Percentiles rank a stretch among this genome's conserved stretches.
phyloP scores from a whole-genome alignment of 177 flowering plant genomes.

The Vitis hybrid region DNA sequence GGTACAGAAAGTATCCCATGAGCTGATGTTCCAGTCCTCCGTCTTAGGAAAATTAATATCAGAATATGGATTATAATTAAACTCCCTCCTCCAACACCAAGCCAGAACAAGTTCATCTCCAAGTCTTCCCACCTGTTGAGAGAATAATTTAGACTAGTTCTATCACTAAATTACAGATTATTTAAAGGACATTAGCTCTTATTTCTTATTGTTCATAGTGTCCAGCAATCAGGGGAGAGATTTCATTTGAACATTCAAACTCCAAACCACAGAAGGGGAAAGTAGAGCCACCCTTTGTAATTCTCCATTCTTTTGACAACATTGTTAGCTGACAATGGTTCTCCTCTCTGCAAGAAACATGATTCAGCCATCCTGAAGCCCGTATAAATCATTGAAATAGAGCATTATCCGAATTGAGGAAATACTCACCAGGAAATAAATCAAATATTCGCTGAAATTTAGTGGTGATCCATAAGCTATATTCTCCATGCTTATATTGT shows the following conservation, averaged over 20 bases:
- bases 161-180: neutral
- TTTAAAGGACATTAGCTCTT: neutral
- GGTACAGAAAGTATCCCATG: conserved; percentile 47
- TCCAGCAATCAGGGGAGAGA: no score
- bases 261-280: neutral
- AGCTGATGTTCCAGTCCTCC: conserved; percentile 45
- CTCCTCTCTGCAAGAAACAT: conserved; percentile 46
- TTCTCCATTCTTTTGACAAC: conserved; percentile 36
- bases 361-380: neutral
- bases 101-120: conserved; percentile 67
- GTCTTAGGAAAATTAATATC: conserved; percentile 38
- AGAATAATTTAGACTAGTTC: neutral
- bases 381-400: neutral
- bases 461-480: conserved; percentile 40
- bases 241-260: neutral
- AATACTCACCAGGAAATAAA: conserved; percentile 54
- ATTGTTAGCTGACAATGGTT: conserved; percentile 47
- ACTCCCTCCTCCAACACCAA: conserved; percentile 45
- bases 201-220: neutral
- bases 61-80: conserved; percentile 35
- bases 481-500: conserved; percentile 25
- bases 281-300: conserved; percentile 43
- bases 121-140: conserved; percentile 57
- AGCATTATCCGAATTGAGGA: neutral
- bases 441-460: conserved; percentile 43